These are phyloP conservation scores for Zygnema cylindricum DNA, from an alignment of 139 green algal genomes.

Conservation along the genomic window DNA sequence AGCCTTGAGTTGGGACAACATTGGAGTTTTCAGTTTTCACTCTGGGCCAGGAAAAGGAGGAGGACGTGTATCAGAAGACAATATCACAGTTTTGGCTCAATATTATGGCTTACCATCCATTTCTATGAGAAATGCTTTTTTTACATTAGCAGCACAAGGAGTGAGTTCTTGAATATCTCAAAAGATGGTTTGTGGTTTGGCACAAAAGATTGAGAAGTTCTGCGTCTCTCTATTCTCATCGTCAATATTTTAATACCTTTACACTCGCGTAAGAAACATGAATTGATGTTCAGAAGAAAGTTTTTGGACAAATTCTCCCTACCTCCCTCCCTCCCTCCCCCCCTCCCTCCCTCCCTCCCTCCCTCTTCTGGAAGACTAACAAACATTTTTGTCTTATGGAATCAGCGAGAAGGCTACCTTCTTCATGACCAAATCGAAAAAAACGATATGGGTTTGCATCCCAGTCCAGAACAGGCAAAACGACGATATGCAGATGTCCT, in stretches of 20 bases:
- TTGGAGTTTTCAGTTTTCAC: conserved; percentile 41
- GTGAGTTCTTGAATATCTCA: too few species aligned
- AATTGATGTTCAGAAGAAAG: too few species aligned
- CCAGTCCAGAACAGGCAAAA: background rate
- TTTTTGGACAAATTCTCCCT: too few species aligned
- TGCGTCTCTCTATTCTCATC: too few species aligned
- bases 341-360: too few species aligned
- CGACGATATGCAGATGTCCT: conserved; percentile 42
- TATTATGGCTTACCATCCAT: conserved; percentile 37
- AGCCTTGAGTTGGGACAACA: conserved; percentile 28
- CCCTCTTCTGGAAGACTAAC: too few species aligned
- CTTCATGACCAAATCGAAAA: conserved; percentile 41
- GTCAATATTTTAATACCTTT: too few species aligned
- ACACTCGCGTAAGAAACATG: too few species aligned
- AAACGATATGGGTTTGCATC: conserved; percentile 49
- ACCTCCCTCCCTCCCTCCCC: too few species aligned
- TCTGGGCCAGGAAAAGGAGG: background rate
- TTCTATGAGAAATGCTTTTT: conserved; percentile 44
- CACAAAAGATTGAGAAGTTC: too few species aligned
- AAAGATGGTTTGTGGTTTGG: too few species aligned
- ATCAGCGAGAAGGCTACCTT: background rate
- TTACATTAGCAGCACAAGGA: background rate
- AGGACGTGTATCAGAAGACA: conserved; percentile 25
- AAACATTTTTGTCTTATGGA: too few species aligned
- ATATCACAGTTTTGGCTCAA: conserved; percentile 27